These are phyloP conservation scores for Hypomontagnella submonticulosa DNA, from an alignment of 495 filamentous ascomycete genomes.

Conservation along the genomic window DNA sequence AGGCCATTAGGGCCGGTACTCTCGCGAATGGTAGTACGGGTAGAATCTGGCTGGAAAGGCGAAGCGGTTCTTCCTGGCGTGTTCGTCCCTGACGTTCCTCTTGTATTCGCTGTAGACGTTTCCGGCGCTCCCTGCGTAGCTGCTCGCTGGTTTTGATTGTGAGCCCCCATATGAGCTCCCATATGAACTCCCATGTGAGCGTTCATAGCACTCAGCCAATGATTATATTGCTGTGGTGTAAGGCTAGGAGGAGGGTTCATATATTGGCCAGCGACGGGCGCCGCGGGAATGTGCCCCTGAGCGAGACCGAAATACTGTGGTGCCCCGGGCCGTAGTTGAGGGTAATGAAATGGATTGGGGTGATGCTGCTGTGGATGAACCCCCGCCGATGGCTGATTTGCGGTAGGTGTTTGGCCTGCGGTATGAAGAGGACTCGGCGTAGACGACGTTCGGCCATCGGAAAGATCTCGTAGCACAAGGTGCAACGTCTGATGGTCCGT, in stretches of 20 bases:
- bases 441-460: conserved; percentile 46
- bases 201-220: conserved; percentile 41
- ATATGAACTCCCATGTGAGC: conserved; percentile 8
- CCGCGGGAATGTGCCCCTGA: conserved; percentile 32
- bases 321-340: conserved; percentile 22
- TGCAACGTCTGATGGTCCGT: conserved; percentile 66
- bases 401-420: conserved; percentile 32
- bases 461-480: conserved; percentile 66
- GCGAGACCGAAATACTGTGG: conserved; percentile 39
- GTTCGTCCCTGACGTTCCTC: conserved; percentile 23
- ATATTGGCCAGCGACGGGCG: conserved; percentile 31
- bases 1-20: conserved; percentile 26
- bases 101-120: conserved; percentile 1
- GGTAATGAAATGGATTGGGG: conserved; percentile 28
- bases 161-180: conserved; percentile 11
- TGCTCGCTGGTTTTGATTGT: conserved; percentile 23
- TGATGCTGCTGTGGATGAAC: conserved; percentile 31
- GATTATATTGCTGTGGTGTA: conserved; percentile 42
- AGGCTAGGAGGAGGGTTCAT: conserved; percentile 19
- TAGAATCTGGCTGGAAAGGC: conserved; percentile 34
- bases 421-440: conserved; percentile 31
- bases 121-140: conserved; percentile 16
- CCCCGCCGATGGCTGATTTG: conserved; percentile 9
- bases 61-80: conserved; percentile 43
- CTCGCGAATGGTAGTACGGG: conserved; percentile 36